Conservation (phyloP, 495 filamentous ascomycete species). For the Evernia prunastri region DNA sequence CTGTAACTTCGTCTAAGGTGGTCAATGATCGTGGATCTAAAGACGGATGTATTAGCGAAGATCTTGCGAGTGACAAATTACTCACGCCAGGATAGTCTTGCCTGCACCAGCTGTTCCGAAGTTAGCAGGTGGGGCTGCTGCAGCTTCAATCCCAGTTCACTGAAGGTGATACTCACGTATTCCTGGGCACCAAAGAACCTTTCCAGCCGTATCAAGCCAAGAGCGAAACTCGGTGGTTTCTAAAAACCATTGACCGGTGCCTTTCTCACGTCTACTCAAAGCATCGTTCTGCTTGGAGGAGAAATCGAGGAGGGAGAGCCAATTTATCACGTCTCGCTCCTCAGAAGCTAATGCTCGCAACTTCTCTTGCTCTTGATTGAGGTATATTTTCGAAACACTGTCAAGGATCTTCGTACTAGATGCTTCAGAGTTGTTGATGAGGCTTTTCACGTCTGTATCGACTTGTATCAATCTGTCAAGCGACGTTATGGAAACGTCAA, state of each 20-base stretch:
- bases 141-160: background rate
- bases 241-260: background rate
- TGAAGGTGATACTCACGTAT: background rate
- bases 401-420: no score
- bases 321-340: background rate
- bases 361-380: background rate
- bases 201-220: background rate
- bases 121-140: background rate
- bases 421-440: background rate
- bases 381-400: no score
- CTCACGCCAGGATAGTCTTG: background rate
- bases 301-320: background rate
- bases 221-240: background rate
- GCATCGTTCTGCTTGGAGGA: background rate
- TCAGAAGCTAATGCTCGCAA: background rate
- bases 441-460: background rate
- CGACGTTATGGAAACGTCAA: background rate
- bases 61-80: background rate
- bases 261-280: background rate
- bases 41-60: background rate
- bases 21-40: slow-evolving; percentile 5
- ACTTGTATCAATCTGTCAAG: background rate
- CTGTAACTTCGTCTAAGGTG: background rate
- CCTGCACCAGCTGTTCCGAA: background rate
- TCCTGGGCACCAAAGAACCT: background rate